Percentiles rank a stretch among this genome's conserved stretches.
Conservation (phyloP, 768 basidiomycete species). For the Psilocybe tampanensis region DNA sequence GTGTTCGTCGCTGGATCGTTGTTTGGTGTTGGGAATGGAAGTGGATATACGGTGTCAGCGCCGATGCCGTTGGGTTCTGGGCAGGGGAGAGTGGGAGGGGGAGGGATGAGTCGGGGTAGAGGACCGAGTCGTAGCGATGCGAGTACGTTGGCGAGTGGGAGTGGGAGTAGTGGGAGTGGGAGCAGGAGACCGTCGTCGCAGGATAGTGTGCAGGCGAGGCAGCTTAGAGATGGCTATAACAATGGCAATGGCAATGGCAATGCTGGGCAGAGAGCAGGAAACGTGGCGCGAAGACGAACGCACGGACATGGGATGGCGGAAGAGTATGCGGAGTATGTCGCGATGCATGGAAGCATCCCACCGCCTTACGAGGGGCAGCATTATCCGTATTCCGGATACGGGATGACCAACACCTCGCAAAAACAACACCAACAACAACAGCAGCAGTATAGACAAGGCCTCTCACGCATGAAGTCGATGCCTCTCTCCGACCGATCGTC, state of each 20-base stretch:
- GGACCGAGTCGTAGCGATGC: constrained; percentile 17
- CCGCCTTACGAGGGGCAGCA: constrained; percentile 16
- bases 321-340: constrained; percentile 26
- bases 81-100: constrained; percentile 2
- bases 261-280: not conserved
- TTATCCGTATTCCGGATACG: constrained; percentile 6
- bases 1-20: not conserved
- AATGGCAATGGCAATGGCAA: not conserved
- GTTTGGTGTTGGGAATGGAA: not conserved
- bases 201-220: constrained; percentile 12
- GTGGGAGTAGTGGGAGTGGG: not conserved
- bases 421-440: not conserved
- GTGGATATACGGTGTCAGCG: constrained; percentile 20
- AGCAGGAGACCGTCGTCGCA: constrained; percentile 14
- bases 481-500: constrained; percentile 21
- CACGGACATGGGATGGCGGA: constrained; percentile 19
- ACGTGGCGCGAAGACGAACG: constrained; percentile 9
- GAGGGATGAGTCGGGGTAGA: not conserved
- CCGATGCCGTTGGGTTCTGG: constrained; percentile 21
- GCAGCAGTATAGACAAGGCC: constrained; percentile 8
- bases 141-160: constrained; percentile 5
- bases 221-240: not conserved
- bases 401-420: not conserved
- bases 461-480: constrained; percentile 56
- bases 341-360: constrained; percentile 10